These are phyloP conservation scores for Podosphaera aphanis DNA, from an alignment of 2,329 filamentous ascomycete species.

Conservation along the genomic window DNA sequence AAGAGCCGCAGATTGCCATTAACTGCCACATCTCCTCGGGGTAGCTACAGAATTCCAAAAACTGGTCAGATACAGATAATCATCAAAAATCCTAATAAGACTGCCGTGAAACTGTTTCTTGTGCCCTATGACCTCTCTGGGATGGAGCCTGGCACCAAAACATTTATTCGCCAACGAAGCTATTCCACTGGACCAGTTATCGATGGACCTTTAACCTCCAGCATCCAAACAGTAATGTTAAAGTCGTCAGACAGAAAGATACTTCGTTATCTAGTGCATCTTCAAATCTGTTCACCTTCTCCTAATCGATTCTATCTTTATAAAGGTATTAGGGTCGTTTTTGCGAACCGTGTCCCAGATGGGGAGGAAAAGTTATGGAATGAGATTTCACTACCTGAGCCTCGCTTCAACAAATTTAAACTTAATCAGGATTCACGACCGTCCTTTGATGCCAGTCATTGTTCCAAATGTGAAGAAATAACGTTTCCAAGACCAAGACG, in stretches of 20 bases:
- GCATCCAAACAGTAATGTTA: conserved; percentile 4
- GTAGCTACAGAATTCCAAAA: conserved; percentile 81
- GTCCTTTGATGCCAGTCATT: conserved; percentile 18
- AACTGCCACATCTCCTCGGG: conserved; percentile 52
- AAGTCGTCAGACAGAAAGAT: conserved; percentile 41
- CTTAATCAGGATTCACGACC: conserved; percentile 15
- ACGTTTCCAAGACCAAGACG: conserved; percentile 32
- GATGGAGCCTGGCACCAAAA: conserved; percentile 88
- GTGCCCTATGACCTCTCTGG: conserved; percentile 79
- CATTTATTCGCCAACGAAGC: conserved; percentile 80
- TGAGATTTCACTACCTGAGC: conserved; percentile 74
- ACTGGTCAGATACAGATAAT: conserved; percentile 90
- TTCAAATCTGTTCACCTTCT: conserved; percentile 76
- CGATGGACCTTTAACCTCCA: conserved; percentile 22
- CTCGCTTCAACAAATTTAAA: conserved; percentile 68
- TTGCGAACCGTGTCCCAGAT: conserved; percentile 87
- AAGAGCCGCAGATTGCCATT: conserved; percentile 33
- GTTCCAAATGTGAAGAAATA: conserved; percentile 32
- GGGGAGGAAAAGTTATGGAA: conserved; percentile 81
- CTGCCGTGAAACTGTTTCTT: conserved; percentile 84
- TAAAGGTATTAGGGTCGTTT: conserved; percentile 80
- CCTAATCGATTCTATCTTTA: conserved; percentile 75
- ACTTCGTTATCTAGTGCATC: conserved; percentile 70
- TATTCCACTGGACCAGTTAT: conserved; percentile 75
- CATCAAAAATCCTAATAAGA: conserved; percentile 96